phyloP scores from a whole-genome alignment of 441 rosid species.

The Pelargonium fulgidum region DNA sequence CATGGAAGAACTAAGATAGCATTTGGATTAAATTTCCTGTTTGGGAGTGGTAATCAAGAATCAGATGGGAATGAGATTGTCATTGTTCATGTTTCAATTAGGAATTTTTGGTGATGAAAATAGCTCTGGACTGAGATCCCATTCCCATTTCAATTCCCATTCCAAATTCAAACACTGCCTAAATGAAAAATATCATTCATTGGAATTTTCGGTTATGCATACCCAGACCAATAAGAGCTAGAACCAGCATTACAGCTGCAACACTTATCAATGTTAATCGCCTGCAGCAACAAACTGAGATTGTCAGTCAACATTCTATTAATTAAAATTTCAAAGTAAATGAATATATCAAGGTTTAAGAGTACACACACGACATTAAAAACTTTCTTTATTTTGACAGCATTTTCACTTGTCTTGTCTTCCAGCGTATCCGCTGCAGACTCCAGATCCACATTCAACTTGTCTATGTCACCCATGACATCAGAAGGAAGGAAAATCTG shows the following conservation, averaged over 20 bases:
- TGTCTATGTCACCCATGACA: slow-evolving; percentile 63
- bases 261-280: slow-evolving; percentile 63
- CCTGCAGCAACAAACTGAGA: slow-evolving; percentile 37
- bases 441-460: slow-evolving; percentile 56
- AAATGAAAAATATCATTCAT: slow-evolving; percentile 4
- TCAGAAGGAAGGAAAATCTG: slow-evolving; percentile 59
- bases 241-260: slow-evolving; percentile 74
- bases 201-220: slow-evolving; percentile 26
- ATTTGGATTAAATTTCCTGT: too few species aligned
- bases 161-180: not conserved
- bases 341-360: slow-evolving; percentile 18
- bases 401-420: slow-evolving; percentile 65
- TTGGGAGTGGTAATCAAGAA: too few species aligned
- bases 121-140: too few species aligned
- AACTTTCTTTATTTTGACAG: slow-evolving; percentile 55
- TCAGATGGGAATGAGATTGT: too few species aligned
- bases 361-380: slow-evolving; percentile 59
- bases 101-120: too few species aligned
- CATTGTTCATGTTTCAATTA: too few species aligned
- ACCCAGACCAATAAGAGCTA: slow-evolving; percentile 78
- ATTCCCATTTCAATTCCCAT: too few species aligned
- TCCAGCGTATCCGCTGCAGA: slow-evolving; percentile 58
- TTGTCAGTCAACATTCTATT: slow-evolving; percentile 9
- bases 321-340: slow-evolving; percentile 6
- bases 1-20: too few species aligned